phyloP scores from a whole-genome alignment of 164 flowering plant species.

The Chloranthus sessilifolius region DNA sequence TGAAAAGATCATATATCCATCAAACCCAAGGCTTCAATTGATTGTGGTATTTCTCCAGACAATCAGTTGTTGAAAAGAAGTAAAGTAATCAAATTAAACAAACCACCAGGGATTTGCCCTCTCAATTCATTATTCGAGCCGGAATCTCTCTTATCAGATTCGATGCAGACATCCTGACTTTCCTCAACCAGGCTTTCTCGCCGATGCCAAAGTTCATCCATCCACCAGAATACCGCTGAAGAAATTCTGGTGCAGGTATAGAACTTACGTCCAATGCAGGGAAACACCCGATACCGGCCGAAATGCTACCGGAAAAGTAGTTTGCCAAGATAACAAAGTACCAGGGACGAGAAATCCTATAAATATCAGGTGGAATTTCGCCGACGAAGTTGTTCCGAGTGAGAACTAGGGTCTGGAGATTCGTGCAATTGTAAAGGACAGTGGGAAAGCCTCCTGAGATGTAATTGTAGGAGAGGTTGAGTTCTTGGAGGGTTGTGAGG shows the following conservation, averaged over 20 bases:
- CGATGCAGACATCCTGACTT: slow-evolving; percentile 24
- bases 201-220: too few species aligned
- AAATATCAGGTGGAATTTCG: slow-evolving; percentile 43
- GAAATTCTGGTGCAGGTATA: slow-evolving; percentile 31
- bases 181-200: too few species aligned
- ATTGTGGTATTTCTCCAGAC: slow-evolving; percentile 54
- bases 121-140: slow-evolving; percentile 32
- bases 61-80: slow-evolving; percentile 36
- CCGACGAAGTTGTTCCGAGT: slow-evolving; percentile 61
- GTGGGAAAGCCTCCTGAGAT: slow-evolving; percentile 51
- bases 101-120: slow-evolving; percentile 44
- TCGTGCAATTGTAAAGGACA: slow-evolving; percentile 38
- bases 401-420: slow-evolving; percentile 43
- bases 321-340: slow-evolving; percentile 42
- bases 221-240: slow-evolving; percentile 60
- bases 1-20: slow-evolving; percentile 39
- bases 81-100: slow-evolving; percentile 44
- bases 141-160: slow-evolving; percentile 70
- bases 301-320: slow-evolving; percentile 70
- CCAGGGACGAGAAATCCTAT: slow-evolving; percentile 32
- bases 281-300: slow-evolving; percentile 39
- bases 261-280: slow-evolving; percentile 3
- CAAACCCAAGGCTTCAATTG: slow-evolving; percentile 19
- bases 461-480: slow-evolving; percentile 33
- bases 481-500: slow-evolving; percentile 32